Conservation (phyloP, 805 yeast genomes). For the Ogataea pini region DNA sequence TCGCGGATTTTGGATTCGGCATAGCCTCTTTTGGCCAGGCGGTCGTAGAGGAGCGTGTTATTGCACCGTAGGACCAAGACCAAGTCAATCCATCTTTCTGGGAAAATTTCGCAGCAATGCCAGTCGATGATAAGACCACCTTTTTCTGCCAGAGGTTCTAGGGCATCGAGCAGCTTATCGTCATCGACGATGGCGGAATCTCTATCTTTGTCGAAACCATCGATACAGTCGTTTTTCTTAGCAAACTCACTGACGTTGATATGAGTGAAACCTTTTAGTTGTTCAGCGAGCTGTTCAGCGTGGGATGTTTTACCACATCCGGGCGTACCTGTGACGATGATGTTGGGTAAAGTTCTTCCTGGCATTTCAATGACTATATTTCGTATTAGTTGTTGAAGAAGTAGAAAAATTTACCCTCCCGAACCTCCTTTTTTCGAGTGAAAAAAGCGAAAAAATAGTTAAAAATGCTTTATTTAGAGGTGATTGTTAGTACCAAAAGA, state of each 20-base stretch:
- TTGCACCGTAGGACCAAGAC: constrained; percentile 87
- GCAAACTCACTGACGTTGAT: constrained; percentile 82
- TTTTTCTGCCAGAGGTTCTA: constrained; percentile 73
- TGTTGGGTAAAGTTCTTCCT: constrained; percentile 57
- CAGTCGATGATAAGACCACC: constrained; percentile 96
- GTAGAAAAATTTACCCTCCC: constrained; percentile 5
- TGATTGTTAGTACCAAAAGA: too few species aligned
- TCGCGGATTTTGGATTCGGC: constrained; percentile 82
- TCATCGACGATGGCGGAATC: constrained; percentile 91
- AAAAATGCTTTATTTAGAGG: neutral
- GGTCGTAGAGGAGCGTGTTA: constrained; percentile 67
- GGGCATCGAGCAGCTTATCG: constrained; percentile 76
- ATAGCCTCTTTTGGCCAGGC: constrained; percentile 76
- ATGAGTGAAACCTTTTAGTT: constrained; percentile 50
- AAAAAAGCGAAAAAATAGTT: constrained; percentile 2
- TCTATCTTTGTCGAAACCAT: constrained; percentile 82
- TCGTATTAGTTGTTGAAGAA: neutral
- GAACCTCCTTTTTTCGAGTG: constrained; percentile 1
- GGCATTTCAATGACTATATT: constrained; percentile 28
- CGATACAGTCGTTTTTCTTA: constrained; percentile 70
- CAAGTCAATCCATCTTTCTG: constrained; percentile 87
- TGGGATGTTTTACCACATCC: constrained; percentile 86
- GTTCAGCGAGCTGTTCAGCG: constrained; percentile 52
- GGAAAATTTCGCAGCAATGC: constrained; percentile 97
- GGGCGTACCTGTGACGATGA: constrained; percentile 94